Evolutionary conservation across 495 filamentous ascomycete species (phyloP), one percentile per base, ranked within the genome.

Genomic region (Neurospora africana): DNA sequence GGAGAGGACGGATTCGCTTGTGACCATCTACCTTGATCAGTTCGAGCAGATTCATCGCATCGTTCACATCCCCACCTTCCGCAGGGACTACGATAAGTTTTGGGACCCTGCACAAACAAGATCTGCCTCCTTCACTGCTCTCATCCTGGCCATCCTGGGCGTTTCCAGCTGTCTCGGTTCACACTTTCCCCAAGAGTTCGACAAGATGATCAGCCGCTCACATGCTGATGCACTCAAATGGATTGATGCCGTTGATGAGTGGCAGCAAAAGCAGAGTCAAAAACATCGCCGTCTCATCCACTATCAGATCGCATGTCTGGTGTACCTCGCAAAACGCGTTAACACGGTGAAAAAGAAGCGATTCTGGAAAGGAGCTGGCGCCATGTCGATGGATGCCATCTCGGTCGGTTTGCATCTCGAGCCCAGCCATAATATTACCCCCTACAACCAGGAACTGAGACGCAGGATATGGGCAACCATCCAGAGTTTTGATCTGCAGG

Each of bases 401-500:
- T 79, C 81, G 10, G 87, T 89, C 74, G 88, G 87, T 0, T 78
- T 89, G 4, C 86, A 90, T 73, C 76, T 85, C 9, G 86, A 89
- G 43, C 84, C 86, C 0, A 76, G 75, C 69, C 74, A 77, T 72
- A 79, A 77, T 41, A 78, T 81, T 37, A 80, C 78, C 10, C 75
- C 77, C n/a, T 90, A 89, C 75, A 87, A 86, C 72, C 86, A 86
- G 74, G 89, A 91, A 77, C 89, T 90, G 87, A 84, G 89, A 37
- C 79, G 89, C 69, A 80, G 89, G 30, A 85, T 91, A n/a, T 91
- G 89, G 89, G 84, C 83, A 0, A 89, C 87, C 3, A 87, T 91
- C 30, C 78, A 88, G 72, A 87, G 88, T 76, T 83, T 87, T 58
- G 87, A 89, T 68, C 79, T 90, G 11, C 88, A 90, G 72, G 83